Percentiles rank a stretch among this genome's conserved stretches.
phyloP scores from a whole-genome alignment of 495 filamentous ascomycete genomes.

The Cercophora sp. region DNA sequence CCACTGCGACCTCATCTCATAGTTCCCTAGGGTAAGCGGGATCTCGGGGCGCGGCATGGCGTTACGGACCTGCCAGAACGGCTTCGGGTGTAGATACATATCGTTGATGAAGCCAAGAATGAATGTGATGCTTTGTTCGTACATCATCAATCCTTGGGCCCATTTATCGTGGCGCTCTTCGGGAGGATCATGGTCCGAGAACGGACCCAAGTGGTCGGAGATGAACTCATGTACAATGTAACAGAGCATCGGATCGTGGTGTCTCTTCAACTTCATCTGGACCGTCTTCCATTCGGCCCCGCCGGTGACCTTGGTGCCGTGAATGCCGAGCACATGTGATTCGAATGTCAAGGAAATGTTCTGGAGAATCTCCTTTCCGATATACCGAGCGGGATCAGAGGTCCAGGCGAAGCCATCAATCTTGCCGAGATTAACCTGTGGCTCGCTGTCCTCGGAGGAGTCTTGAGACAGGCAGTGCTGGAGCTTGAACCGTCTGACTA shows the following conservation, averaged over 20 bases:
- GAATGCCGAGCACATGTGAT: conserved; percentile 3
- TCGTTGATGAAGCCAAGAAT: conserved; percentile 6
- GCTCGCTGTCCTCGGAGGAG: background rate
- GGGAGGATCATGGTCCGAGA: background rate
- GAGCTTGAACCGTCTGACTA: conserved; percentile 29
- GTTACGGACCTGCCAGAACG: background rate
- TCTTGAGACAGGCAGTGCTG: conserved; percentile 4
- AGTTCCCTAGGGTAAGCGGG: conserved; percentile 1
- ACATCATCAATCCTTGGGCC: background rate
- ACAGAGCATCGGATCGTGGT: background rate
- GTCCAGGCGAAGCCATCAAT: conserved; percentile 15
- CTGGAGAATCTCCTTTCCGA: conserved; percentile 15
- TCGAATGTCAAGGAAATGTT: background rate
- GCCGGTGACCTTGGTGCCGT: background rate
- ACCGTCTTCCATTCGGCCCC: background rate
- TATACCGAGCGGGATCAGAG: conserved; percentile 8
- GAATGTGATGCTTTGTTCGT: background rate
- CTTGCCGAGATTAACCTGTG: background rate
- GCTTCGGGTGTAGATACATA: conserved; percentile 10
- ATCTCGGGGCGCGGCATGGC: conserved; percentile 4
- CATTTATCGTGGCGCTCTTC: conserved; percentile 3
- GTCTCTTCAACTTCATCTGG: background rate
- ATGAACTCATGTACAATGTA: background rate
- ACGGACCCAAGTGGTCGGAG: background rate
- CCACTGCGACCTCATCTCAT: background rate